Conservation (phyloP, 2,329 filamentous ascomycete species). For the Aschersonia sp. region DNA sequence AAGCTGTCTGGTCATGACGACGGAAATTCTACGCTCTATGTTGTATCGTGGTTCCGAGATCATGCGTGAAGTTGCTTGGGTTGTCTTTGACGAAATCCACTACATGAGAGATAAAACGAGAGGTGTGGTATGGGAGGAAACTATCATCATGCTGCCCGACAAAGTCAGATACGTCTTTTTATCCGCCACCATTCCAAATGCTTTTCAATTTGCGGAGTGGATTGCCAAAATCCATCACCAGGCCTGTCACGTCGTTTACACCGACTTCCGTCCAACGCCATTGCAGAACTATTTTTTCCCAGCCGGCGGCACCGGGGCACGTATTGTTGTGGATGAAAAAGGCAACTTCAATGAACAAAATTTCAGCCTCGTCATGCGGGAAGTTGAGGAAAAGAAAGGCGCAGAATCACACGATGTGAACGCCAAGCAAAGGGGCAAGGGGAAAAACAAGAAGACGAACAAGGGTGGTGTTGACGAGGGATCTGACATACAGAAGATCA, state of each 20-base stretch:
- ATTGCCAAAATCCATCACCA: conserved; percentile 96
- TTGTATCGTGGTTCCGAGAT: conserved; percentile 96
- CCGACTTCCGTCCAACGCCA: conserved; percentile 92
- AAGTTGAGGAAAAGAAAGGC: conserved; percentile 78
- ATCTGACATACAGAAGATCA: conserved; percentile 89
- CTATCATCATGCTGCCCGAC: conserved; percentile 92
- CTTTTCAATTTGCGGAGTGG: conserved; percentile 99
- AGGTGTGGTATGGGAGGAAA: conserved; percentile 98
- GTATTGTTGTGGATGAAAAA: conserved; percentile 92
- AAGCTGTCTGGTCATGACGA: conserved; percentile 97
- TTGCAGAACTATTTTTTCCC: conserved; percentile 98
- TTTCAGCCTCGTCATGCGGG: conserved; percentile 88
- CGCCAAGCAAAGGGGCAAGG: conserved; percentile 71
- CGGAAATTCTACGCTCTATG: conserved; percentile 98
- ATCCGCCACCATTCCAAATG: conserved; percentile 95
- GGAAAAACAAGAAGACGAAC: conserved; percentile 83
- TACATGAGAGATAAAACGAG: conserved; percentile 91
- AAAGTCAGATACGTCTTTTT: conserved; percentile 98
- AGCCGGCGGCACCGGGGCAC: conserved; percentile 79
- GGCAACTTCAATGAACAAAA: conserved; percentile 93
- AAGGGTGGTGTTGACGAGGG: conserved; percentile 68
- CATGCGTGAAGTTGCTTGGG: conserved; percentile 98
- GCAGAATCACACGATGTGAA: conserved; percentile 67
- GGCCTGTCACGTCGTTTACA: conserved; percentile 97
- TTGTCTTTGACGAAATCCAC: conserved; percentile 96